Evolutionary conservation across 371 early-diverging fungal species (phyloP), one percentile per base, ranked within the genome.

Genomic region (Thermomucor indicae-seudaticae): DNA sequence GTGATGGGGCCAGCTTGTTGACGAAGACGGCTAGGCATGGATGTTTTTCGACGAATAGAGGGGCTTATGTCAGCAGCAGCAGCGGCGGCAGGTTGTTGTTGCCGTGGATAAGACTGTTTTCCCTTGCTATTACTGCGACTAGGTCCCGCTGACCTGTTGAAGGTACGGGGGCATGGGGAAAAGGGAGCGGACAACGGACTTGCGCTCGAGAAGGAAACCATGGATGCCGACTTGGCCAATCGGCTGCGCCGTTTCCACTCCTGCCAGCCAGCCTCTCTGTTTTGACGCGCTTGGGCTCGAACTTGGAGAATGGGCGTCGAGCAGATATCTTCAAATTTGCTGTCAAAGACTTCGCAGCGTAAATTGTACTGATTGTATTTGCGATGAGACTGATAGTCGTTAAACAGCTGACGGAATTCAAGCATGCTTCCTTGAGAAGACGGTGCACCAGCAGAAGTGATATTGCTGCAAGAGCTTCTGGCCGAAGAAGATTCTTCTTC

Each of bases 291-390:
- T 34, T 58, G 56, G 14, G 64, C 43, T 16, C 64, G 47, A 14
- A 59, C 58, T 0, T 58, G 55, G 22, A 64, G 34, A 24, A 64
- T 53, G 16, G 58, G 58, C 2, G 58, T 58, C 4, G 56, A 51
- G 23, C 53, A 58, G 8, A 64, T 59, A 29, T 64, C 64, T 17
- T 58, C 52, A 53, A 64, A 55, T 35, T 64, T 64, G 31, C 40
- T 46, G 34, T 64, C 64, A 6, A 64, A 44, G n/a, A 42, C 43
- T 24, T 46, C 39, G 41, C 59, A 41, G 10, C 53, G 44, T 2
- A 48, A 29, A 27, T 56, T 58, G 22, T 55, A 56, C 34, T 58
- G 64, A 16, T 47, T 51, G 25, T 51, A 52, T 11, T 55, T 58
- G 3, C 53, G 38, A 20, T 64, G 64, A 0, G 49, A 51, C 43